phyloP scores from a whole-genome alignment of 805 yeast species.

The Candida manassasensis region DNA sequence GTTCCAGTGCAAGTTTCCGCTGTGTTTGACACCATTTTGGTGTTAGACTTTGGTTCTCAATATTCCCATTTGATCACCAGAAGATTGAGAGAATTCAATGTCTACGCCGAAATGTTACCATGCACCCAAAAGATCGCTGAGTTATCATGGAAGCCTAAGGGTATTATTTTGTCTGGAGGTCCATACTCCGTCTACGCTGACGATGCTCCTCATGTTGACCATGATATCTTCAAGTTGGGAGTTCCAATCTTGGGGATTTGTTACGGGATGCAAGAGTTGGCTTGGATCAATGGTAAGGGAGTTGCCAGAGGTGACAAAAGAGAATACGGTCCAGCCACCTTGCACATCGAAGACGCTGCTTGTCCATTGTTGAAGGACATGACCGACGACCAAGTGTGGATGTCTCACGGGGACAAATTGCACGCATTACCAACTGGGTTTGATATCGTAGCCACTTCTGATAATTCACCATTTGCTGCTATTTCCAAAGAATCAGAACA shows the following conservation, averaged over 20 bases:
- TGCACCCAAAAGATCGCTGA: slow-evolving; percentile 97
- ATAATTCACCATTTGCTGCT: slow-evolving; percentile 94
- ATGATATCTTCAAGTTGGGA: slow-evolving; percentile 78
- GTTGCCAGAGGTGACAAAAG: slow-evolving; percentile 96
- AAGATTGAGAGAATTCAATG: slow-evolving; percentile 95
- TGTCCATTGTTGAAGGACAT: slow-evolving; percentile 82
- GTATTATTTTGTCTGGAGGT: slow-evolving; percentile 93
- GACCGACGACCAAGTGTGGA: slow-evolving; percentile 96
- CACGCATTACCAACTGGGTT: slow-evolving; percentile 85
- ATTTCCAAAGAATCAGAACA: slow-evolving; percentile 67
- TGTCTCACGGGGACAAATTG: slow-evolving; percentile 98
- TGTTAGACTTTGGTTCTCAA: slow-evolving; percentile 97
- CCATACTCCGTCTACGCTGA: slow-evolving; percentile 96
- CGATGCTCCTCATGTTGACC: slow-evolving; percentile 97
- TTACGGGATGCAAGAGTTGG: slow-evolving; percentile 98
- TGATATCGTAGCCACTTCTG: slow-evolving; percentile 84
- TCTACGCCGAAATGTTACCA: slow-evolving; percentile 98
- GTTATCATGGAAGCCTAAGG: slow-evolving; percentile 90
- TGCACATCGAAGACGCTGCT: slow-evolving; percentile 62
- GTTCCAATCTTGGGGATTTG: slow-evolving; percentile 98
- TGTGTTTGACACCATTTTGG: slow-evolving; percentile 94
- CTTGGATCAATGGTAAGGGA: slow-evolving; percentile 93
- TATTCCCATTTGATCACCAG: slow-evolving; percentile 95
- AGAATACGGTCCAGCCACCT: slow-evolving; percentile 95
- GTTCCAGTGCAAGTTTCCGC: slow-evolving; percentile 65